Evolutionary conservation across 495 filamentous ascomycete genomes (phyloP).

Genomic region (Annulohypoxylon stygium): DNA sequence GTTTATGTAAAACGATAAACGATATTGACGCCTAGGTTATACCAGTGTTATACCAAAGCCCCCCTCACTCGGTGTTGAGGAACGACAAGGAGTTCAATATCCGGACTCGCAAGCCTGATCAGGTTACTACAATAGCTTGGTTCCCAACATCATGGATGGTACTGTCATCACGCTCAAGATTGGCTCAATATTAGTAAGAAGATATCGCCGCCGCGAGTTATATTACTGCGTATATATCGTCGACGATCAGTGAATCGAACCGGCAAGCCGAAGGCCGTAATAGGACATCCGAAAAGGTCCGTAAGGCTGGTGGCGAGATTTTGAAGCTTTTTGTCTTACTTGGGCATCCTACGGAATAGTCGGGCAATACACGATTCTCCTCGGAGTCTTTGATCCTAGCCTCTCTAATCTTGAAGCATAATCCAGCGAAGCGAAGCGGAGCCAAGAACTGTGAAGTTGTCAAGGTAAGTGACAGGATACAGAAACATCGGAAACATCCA

Average conservation of each 20-base stretch:
- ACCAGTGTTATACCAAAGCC: constrained; percentile 64
- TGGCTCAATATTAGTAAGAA: constrained; percentile 92
- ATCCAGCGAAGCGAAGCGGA: neutral
- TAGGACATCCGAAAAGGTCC: constrained; percentile 89
- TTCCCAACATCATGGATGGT: constrained; percentile 94
- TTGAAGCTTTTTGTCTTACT: constrained; percentile 84
- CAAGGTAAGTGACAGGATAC: neutral
- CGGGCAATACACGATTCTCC: constrained; percentile 1
- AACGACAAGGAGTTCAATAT: constrained; percentile 82
- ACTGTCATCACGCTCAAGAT: constrained; percentile 93
- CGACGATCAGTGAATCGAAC: constrained; percentile 91
- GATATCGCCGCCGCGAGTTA: constrained; percentile 96
- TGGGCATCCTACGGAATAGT: constrained; percentile 69
- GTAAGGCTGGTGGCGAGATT: constrained; percentile 87
- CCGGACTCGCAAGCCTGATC: constrained; percentile 79
- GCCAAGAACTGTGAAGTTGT: neutral
- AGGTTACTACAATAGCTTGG: constrained; percentile 83
- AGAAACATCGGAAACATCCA: too few species aligned
- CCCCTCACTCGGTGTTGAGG: constrained; percentile 85
- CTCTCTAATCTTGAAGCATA: neutral
- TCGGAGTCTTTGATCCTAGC: neutral
- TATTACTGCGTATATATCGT: constrained; percentile 70
- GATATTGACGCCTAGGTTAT: constrained; percentile 80
- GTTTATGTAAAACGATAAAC: constrained; percentile 57
- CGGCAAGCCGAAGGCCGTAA: constrained; percentile 86